Evolutionary conservation across 495 filamentous ascomycete species (phyloP).

Genomic region (Aspergillus conjunctus): DNA sequence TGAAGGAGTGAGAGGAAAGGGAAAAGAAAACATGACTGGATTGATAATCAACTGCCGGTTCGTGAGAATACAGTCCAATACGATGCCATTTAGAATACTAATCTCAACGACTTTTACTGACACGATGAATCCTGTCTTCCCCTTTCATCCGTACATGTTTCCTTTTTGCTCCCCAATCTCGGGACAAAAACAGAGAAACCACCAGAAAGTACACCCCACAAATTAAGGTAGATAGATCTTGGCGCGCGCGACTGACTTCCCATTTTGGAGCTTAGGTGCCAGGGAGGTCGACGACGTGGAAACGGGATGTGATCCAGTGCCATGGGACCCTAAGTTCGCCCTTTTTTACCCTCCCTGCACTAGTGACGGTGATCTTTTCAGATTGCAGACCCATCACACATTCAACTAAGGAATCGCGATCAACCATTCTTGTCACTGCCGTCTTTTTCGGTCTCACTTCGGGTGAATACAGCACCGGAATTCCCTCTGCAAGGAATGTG

Average conservation of each 20-base stretch:
- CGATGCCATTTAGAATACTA: too few species aligned
- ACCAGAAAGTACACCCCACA: background rate
- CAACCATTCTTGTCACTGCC: background rate
- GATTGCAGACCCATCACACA: background rate
- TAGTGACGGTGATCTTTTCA: too few species aligned
- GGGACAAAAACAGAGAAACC: too few species aligned
- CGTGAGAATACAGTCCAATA: too few species aligned
- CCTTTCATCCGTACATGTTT: background rate
- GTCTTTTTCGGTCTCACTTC: background rate
- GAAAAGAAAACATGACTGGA: too few species aligned
- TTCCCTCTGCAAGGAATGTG: background rate
- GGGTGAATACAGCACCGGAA: background rate
- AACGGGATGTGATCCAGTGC: background rate
- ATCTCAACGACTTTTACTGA: background rate
- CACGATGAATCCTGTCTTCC: background rate
- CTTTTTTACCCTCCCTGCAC: too few species aligned
- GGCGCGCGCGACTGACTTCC: background rate
- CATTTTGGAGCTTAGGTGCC: background rate
- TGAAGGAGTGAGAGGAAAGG: too few species aligned
- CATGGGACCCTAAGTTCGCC: conserved; percentile 1
- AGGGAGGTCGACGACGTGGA: background rate
- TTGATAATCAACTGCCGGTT: too few species aligned
- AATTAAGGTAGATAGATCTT: background rate
- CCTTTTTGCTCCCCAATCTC: background rate
- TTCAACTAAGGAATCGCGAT: background rate